These are phyloP conservation scores for Cercophora sp. DNA, from an alignment of 495 filamentous ascomycete genomes.

Conservation along the genomic window DNA sequence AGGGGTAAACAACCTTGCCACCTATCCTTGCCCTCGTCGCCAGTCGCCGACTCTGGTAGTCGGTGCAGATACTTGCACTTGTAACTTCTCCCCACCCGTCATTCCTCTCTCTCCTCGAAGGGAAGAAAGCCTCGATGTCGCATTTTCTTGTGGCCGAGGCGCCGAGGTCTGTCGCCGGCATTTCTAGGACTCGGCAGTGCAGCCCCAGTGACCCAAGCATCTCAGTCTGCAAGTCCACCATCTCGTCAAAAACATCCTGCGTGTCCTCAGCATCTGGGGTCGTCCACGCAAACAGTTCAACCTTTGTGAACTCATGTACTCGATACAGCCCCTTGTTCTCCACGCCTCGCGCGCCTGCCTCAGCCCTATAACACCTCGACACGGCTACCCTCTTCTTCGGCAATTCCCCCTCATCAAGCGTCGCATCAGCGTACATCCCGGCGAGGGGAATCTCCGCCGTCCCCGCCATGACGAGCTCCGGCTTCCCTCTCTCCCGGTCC, in stretches of 20 bases:
- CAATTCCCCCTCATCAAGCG: constrained; percentile 46
- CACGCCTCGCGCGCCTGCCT: constrained; percentile 82
- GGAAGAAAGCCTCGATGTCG: constrained; percentile 94
- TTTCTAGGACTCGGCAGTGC: constrained; percentile 86
- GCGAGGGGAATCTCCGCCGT: constrained; percentile 95
- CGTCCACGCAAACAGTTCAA: constrained; percentile 93
- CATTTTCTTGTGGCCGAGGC: constrained; percentile 79
- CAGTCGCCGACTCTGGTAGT: constrained; percentile 85
- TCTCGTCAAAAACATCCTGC: constrained; percentile 68
- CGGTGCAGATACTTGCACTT: constrained; percentile 83
- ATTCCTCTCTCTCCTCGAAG: constrained; percentile 66
- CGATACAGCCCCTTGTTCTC: constrained; percentile 94
- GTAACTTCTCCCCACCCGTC: constrained; percentile 94
- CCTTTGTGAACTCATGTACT: constrained; percentile 99
- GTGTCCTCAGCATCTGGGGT: constrained; percentile 42
- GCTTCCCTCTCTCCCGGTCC: constrained; percentile 57
- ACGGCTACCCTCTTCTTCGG: constrained; percentile 77
- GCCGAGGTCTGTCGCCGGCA: constrained; percentile 84
- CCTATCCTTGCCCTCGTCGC: constrained; percentile 60
- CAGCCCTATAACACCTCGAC: constrained; percentile 87
- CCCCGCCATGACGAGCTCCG: constrained; percentile 68
- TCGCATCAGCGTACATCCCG: constrained; percentile 75
- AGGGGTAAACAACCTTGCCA: constrained; percentile 58
- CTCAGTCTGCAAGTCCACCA: constrained; percentile 79
- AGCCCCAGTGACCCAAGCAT: constrained; percentile 72